Conservation (phyloP, 306 rosid species). For the Malus orientalis region DNA sequence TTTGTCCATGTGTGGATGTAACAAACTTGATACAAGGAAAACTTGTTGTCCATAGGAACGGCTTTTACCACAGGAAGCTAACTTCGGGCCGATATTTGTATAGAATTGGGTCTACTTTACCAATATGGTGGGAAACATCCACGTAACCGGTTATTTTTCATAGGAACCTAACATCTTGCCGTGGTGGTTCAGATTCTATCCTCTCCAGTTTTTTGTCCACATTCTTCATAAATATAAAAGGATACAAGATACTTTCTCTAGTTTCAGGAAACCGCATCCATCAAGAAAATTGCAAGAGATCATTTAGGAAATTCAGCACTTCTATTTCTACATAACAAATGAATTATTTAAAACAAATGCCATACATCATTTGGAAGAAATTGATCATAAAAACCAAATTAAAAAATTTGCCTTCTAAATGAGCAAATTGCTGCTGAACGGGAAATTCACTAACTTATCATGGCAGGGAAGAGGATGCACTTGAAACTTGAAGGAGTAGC, state of each 20-base stretch:
- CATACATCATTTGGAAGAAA: not conserved
- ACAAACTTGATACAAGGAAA: not conserved
- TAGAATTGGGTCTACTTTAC: not conserved
- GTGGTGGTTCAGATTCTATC: not conserved
- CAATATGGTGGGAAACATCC: not conserved
- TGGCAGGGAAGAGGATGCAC: not conserved
- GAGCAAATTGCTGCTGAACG: not conserved
- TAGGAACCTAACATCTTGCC: too few relatives aligned
- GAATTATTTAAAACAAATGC: not conserved
- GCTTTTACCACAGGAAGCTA: not conserved
- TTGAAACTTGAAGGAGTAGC: not conserved
- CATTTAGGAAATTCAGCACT: too few relatives aligned
- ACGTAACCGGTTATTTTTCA: too few relatives aligned
- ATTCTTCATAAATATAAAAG: not conserved
- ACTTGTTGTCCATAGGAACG: not conserved
- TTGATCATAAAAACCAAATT: not conserved
- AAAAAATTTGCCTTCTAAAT: not conserved
- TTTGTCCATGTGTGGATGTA: not conserved
- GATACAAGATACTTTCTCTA: not conserved
- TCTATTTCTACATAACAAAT: not conserved
- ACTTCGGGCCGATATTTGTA: not conserved
- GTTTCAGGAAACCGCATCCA: not conserved
- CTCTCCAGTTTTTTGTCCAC: not conserved
- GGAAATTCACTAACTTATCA: not conserved
- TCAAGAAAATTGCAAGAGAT: not conserved